phyloP scores from a whole-genome alignment of 805 yeast genomes.

The Saccharomycopsis sp. region DNA sequence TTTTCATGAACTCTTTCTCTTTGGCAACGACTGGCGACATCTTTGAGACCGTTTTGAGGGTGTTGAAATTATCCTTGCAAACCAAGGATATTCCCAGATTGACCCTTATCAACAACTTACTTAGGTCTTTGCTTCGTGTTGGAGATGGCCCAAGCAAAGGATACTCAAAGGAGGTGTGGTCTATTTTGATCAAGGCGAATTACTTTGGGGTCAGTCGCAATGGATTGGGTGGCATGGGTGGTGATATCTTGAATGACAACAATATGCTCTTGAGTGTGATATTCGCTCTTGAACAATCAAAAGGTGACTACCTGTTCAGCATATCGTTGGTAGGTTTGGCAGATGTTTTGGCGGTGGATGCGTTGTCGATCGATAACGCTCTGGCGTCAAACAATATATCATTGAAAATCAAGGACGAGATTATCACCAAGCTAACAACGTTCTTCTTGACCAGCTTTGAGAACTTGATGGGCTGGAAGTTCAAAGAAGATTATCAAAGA shows the following conservation, averaged over 20 bases:
- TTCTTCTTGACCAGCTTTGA: slow-evolving; percentile 67
- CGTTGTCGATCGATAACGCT: slow-evolving; percentile 27
- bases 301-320: slow-evolving; percentile 59
- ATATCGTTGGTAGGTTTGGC: slow-evolving; percentile 48
- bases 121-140: slow-evolving; percentile 24
- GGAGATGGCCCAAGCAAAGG: slow-evolving; percentile 32
- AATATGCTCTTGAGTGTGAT: slow-evolving; percentile 49
- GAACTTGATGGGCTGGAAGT: slow-evolving; percentile 64
- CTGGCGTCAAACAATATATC: slow-evolving; percentile 26
- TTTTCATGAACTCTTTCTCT: too few relatives aligned
- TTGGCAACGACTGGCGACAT: too few relatives aligned
- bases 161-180: slow-evolving; percentile 68
- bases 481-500: slow-evolving; percentile 45
- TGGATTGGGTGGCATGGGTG: slow-evolving; percentile 4
- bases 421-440: slow-evolving; percentile 43
- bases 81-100: slow-evolving; percentile 7
- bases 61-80: slow-evolving; percentile 9
- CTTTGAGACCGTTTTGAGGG: slow-evolving; percentile 16
- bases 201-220: slow-evolving; percentile 39
- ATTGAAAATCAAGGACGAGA: slow-evolving; percentile 39
- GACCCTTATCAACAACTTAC: slow-evolving; percentile 10
- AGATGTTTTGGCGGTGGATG: slow-evolving; percentile 41
- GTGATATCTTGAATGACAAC: neutral
- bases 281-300: slow-evolving; percentile 64
- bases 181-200: slow-evolving; percentile 58